phyloP scores from a whole-genome alignment of 2,329 filamentous ascomycete species.

The Cladosporium velox region DNA sequence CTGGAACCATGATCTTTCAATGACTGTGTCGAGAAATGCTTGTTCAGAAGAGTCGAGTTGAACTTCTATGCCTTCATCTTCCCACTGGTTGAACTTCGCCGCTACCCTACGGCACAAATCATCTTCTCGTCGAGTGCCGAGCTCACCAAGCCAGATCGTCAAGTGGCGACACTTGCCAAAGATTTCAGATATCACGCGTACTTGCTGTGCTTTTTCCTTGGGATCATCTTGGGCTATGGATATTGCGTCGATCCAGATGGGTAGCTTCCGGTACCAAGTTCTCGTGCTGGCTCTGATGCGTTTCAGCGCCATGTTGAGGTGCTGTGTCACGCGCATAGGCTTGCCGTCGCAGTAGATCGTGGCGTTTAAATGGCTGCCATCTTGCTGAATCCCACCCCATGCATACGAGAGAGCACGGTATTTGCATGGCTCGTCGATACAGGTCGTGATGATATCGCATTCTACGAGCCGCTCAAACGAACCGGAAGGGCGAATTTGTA shows the following conservation, averaged over 20 bases:
- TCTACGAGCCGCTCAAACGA: neutral
- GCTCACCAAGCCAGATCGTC: conserved; percentile 5
- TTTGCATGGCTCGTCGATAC: neutral
- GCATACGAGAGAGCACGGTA: neutral
- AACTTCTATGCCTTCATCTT: neutral
- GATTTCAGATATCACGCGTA: neutral
- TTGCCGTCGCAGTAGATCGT: conserved; percentile 2
- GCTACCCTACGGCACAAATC: neutral
- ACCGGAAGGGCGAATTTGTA: neutral
- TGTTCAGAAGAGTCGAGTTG: neutral
- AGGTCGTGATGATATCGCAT: neutral
- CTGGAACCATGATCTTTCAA: neutral
- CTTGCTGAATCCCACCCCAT: neutral
- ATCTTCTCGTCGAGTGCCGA: neutral
- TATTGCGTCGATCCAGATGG: neutral
- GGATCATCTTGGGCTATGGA: conserved; percentile 1
- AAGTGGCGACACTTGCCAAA: neutral
- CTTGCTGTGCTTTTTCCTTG: neutral
- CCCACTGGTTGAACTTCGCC: neutral
- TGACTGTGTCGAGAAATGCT: neutral
- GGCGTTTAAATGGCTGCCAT: neutral
- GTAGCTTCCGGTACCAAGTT: neutral
- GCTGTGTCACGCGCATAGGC: neutral
- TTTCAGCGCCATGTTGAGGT: conserved; percentile 4
- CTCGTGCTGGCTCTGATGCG: neutral